A percentile compares a stretch with the other conserved stretches of the same genome.
These are phyloP conservation scores for Eudorina sp. DNA, from an alignment of 139 green algal species.

Conservation along the genomic window DNA sequence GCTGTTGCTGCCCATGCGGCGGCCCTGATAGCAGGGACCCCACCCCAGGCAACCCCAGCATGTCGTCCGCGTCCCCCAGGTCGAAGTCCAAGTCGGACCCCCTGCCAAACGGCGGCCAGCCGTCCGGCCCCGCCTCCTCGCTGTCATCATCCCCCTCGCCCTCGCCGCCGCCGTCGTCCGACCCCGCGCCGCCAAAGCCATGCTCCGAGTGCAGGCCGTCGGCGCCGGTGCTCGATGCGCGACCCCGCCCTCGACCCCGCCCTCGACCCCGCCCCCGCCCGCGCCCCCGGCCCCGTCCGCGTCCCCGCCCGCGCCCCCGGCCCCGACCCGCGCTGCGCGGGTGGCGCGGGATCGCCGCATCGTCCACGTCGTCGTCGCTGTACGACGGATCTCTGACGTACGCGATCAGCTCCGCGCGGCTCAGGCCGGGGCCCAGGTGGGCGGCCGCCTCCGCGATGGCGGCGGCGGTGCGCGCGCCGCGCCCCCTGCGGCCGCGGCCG, in stretches of 20 bases:
- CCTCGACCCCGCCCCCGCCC: background rate
- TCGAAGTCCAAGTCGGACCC: no score
- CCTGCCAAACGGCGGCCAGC: background rate
- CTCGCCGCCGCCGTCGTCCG: background rate
- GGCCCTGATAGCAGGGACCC: no score
- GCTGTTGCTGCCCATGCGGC: background rate
- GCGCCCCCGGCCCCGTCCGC: background rate
- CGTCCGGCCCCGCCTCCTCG: background rate
- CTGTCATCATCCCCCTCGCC: background rate
- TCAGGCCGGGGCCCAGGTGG: background rate
- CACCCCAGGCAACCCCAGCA: no score
- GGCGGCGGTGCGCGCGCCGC: background rate
- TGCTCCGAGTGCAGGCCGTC: background rate
- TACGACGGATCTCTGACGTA: conserved; percentile 13
- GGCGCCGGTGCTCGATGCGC: background rate
- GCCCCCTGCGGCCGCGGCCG: background rate
- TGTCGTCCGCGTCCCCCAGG: no score
- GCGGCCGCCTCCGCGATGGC: background rate
- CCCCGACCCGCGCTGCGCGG: background rate
- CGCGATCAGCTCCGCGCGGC: background rate
- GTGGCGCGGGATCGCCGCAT: background rate
- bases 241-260: background rate
- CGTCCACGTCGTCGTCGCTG: background rate
- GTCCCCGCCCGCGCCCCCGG: background rate
- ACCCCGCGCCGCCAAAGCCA: background rate